Conservation (phyloP, 345 rosid species). For the Geranium brycei region DNA sequence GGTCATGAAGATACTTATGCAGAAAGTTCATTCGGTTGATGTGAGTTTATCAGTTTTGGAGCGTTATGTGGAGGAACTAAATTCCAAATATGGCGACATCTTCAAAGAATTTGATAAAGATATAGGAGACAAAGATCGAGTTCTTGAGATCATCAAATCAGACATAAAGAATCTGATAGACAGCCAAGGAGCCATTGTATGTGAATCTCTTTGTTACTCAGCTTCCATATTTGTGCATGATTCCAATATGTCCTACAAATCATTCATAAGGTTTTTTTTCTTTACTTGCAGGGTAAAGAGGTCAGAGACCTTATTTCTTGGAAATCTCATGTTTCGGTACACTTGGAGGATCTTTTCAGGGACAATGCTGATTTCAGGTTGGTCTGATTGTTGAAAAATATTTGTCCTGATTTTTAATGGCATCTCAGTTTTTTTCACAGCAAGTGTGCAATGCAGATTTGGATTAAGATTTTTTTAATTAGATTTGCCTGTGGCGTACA, state of each 20-base stretch:
- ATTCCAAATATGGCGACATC: conserved; percentile 27
- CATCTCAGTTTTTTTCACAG: background rate
- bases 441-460: background rate
- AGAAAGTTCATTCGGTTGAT: conserved; percentile 40
- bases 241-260: background rate
- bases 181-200: conserved; percentile 21
- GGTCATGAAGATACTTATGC: conserved; percentile 43
- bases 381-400: background rate
- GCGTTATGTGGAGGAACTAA: conserved; percentile 39
- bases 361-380: conserved; percentile 34
- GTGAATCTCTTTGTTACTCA: conserved; percentile 3
- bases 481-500: too few species aligned
- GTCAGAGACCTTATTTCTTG: conserved; percentile 28
- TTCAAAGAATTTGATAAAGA: conserved; percentile 35
- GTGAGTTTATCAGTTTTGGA: conserved; percentile 37
- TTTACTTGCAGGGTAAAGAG: conserved; percentile 29
- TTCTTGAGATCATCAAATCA: conserved; percentile 22
- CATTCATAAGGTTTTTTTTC: background rate
- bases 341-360: conserved; percentile 21
- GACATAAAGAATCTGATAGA: conserved; percentile 21
- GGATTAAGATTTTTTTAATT: background rate
- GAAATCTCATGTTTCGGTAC: conserved; percentile 27
- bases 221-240: background rate
- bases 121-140: conserved; percentile 19
- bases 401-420: background rate